Conservation (phyloP, 2,329 filamentous ascomycete species). For the Aspergillus sp. region DNA sequence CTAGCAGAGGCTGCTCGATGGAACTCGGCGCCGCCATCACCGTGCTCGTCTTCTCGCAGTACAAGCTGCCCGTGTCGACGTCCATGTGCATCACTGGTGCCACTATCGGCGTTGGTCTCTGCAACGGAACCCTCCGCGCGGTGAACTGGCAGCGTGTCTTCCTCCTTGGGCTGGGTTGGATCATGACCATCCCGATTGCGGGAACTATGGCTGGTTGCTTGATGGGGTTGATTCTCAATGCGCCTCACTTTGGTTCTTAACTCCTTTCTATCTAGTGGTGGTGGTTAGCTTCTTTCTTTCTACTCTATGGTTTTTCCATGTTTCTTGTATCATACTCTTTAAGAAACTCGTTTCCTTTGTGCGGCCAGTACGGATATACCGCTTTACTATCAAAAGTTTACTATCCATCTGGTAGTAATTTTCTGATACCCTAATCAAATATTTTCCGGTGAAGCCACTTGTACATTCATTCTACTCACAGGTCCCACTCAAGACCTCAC, state of each 20-base stretch:
- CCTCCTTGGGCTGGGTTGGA: constrained; percentile 67
- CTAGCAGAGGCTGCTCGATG: constrained; percentile 65
- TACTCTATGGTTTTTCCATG: too few relatives aligned
- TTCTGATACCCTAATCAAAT: too few relatives aligned
- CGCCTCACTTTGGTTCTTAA: constrained; percentile 52
- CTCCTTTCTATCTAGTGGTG: background rate
- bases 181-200: constrained; percentile 64
- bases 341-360: too few relatives aligned
- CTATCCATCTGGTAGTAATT: too few relatives aligned
- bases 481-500: too few relatives aligned
- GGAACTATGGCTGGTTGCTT: constrained; percentile 56
- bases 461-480: too few relatives aligned
- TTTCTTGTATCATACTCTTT: too few relatives aligned
- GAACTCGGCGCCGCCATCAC: constrained; percentile 78
- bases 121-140: constrained; percentile 69
- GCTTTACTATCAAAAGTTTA: too few relatives aligned
- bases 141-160: constrained; percentile 75
- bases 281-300: too few relatives aligned
- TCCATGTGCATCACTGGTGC: constrained; percentile 80
- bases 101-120: constrained; percentile 74
- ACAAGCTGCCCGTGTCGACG: constrained; percentile 72
- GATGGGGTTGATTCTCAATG: constrained; percentile 58
- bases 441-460: too few relatives aligned
- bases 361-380: too few relatives aligned
- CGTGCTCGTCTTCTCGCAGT: constrained; percentile 73